These are phyloP conservation scores for Diplotaxis tenuifolia DNA, from an alignment of 345 rosid species.

Conservation along the genomic window DNA sequence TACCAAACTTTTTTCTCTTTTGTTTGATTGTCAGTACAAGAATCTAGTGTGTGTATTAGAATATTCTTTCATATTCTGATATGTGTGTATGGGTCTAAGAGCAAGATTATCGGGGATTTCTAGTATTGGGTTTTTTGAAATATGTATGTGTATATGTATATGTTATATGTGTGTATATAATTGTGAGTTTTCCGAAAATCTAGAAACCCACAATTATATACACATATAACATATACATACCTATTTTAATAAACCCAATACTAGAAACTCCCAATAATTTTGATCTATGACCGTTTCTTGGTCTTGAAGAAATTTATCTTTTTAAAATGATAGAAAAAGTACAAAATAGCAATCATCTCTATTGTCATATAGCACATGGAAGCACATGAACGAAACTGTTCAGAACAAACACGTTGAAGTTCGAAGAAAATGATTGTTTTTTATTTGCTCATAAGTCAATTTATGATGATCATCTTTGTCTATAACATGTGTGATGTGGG, in stretches of 20 bases:
- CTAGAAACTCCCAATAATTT: no score
- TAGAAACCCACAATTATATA: no score
- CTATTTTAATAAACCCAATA: no score
- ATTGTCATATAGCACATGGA: conserved; percentile 21
- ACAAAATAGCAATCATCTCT: conserved; percentile 33
- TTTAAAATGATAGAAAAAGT: conserved; percentile 1
- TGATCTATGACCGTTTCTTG: no score
- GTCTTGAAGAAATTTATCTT: neutral
- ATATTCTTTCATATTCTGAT: conserved; percentile 2
- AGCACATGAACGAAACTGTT: conserved; percentile 23
- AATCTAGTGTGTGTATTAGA: conserved; percentile 8
- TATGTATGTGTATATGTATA: no score
- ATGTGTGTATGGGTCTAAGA: neutral
- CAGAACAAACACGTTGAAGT: conserved; percentile 16
- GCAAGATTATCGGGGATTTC: no score
- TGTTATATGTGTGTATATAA: no score
- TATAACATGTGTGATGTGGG: conserved; percentile 34
- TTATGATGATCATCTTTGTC: neutral
- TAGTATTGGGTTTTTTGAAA: no score
- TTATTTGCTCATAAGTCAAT: neutral
- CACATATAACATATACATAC: no score
- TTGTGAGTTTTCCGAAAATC: no score
- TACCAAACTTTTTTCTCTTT: neutral
- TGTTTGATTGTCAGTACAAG: neutral
- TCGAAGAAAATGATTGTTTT: conserved; percentile 20